Percentiles rank a stretch among this genome's conserved stretches.
These are phyloP conservation scores for Elaeis oleifera DNA, from an alignment of 202 grass and related monocot species.

Conservation along the genomic window DNA sequence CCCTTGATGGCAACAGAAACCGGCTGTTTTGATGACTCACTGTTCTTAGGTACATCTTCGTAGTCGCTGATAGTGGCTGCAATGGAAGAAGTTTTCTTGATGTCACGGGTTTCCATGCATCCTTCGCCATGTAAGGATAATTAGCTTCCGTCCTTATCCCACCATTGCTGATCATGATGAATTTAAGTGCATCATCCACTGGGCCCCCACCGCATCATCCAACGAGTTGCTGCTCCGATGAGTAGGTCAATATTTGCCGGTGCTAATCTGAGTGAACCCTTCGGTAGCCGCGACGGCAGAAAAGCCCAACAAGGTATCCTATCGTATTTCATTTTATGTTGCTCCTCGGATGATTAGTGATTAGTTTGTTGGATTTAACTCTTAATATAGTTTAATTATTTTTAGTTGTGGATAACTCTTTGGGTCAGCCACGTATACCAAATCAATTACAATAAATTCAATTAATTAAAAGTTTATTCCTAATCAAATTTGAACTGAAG, in stretches of 20 bases:
- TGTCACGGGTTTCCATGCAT: neutral
- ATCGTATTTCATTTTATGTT: neutral
- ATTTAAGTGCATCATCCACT: slow-evolving; percentile 9
- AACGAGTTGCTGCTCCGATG: slow-evolving; percentile 12
- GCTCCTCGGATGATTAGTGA: too few relatives aligned
- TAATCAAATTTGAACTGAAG: too few relatives aligned
- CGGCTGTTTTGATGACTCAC: slow-evolving; percentile 3
- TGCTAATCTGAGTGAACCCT: neutral
- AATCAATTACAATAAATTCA: too few relatives aligned
- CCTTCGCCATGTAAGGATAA: slow-evolving; percentile 8
- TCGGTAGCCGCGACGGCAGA: slow-evolving; percentile 1
- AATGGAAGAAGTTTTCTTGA: too few relatives aligned
- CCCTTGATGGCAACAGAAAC: slow-evolving; percentile 1
- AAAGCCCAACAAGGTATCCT: neutral
- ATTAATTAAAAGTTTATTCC: too few relatives aligned
- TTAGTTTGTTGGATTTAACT: too few relatives aligned
- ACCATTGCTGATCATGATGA: neutral
- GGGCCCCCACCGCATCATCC: slow-evolving; percentile 4
- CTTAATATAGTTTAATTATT: too few relatives aligned
- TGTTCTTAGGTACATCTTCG: neutral
- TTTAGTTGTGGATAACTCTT: too few relatives aligned
- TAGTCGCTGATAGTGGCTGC: neutral
- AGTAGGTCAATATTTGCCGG: neutral
- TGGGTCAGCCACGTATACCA: too few relatives aligned
- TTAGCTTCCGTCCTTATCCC: slow-evolving; percentile 1